Base-by-base conservation (phyloP, 2,329 filamentous ascomycete species). In the Pyrenochaeta sp. region DNA sequence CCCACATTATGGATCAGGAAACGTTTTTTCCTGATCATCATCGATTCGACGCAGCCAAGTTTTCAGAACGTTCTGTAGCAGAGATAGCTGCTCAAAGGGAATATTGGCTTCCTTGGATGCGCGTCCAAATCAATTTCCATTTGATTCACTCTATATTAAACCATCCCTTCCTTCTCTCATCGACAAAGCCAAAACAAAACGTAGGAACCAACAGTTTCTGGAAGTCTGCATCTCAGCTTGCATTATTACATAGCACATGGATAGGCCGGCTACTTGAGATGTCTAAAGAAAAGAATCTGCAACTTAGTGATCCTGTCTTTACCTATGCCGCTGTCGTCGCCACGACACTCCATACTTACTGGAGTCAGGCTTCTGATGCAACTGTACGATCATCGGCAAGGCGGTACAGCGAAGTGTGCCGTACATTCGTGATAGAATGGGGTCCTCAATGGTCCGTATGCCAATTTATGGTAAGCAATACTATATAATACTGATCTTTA, bases 201-300 rank as follows among this genome's bases (percentile, higher is more conserved):
- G 17, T 27, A 10, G 41, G 29, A 3, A 44, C 41, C 41, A 44
- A 30, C 14, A 27, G 14, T 1, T 44, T 44, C 20, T 44, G 41
- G 41, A 44, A 44, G 20, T 17, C 21, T 1, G 23, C 41, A 6
- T 44, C 41, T 31, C 21, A 44, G 41, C 41, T 44, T 23, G 27
- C 41, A 23, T 30, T 44, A 14, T n/a, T 44, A 29, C 41, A 44
- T 18, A 44, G 41, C 21, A 44, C 41, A 2, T 44, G 41, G 41
- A 31, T 44, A 10, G 31, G 41, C 17, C 41, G 41, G 6, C 41
- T 44, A 5, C 23, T 44, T 17, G 41, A 44, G 27, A 44, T 44
- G 41, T 21, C 29, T 2, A 44, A 44, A 23, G 41, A 30, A 6
- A 30, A 20, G 20, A 2, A n/a, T 15, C 20, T 44, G n/a, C 41